Evolutionary conservation across 768 basidiomycete genomes (phyloP).

Genomic region (Trichaptum fuscoviolaceum): DNA sequence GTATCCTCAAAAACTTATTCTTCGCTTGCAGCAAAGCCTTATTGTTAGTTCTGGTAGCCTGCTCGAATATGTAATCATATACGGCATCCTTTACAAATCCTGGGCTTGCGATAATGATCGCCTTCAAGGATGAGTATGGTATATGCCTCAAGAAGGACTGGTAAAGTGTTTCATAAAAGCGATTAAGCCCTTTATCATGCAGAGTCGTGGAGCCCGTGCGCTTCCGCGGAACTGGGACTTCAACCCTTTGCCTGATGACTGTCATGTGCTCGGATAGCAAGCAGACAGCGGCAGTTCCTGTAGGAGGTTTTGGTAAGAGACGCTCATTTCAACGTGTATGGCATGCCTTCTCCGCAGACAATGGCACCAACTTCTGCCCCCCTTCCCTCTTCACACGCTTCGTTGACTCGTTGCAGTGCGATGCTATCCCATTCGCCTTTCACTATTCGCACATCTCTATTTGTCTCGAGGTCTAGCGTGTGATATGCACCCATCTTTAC

Average conservation of each 20-base stretch:
- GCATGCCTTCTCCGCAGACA: constrained; percentile 83
- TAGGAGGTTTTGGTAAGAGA: background rate
- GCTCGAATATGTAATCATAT: constrained; percentile 74
- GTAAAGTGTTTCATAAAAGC: constrained; percentile 82
- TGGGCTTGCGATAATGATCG: constrained; percentile 94
- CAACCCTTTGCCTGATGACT: constrained; percentile 83
- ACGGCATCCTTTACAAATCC: constrained; percentile 93
- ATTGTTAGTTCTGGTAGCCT: constrained; percentile 77
- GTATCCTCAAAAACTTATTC: constrained; percentile 86
- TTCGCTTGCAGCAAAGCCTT: constrained; percentile 74
- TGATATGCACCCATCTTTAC: constrained; percentile 93
- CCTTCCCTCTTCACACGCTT: constrained; percentile 86
- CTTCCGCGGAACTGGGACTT: constrained; percentile 87
- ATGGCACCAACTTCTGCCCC: constrained; percentile 96
- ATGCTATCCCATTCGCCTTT: constrained; percentile 96
- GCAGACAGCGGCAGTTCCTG: constrained; percentile 87
- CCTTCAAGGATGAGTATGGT: constrained; percentile 77
- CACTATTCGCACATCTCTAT: constrained; percentile 86
- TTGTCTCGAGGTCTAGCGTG: constrained; percentile 88
- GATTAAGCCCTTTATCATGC: constrained; percentile 86
- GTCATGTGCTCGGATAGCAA: constrained; percentile 97
- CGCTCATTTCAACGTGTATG: background rate
- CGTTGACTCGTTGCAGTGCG: constrained; percentile 73
- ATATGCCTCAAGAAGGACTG: constrained; percentile 87
- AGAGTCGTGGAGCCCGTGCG: constrained; percentile 75